Evolutionary conservation across 345 rosid genomes (phyloP), one percentile per base, ranked within the genome.

Genomic region (Garcia nutans): DNA sequence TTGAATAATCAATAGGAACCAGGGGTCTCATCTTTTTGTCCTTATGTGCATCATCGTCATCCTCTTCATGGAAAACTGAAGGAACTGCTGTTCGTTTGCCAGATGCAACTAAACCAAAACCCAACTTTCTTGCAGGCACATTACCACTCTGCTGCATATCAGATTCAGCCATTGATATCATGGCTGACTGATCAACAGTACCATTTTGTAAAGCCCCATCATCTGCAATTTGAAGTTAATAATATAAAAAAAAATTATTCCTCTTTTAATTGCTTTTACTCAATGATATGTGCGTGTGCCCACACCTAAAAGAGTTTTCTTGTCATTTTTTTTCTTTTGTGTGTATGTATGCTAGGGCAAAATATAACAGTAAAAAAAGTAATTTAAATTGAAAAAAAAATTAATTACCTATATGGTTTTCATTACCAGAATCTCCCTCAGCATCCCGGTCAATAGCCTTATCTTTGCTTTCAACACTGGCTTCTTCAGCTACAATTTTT

Each of bases 1-100:
- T 87, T 26, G 99, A 87, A 81, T 96, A 96, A 87, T 93, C 98
- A 77, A 96, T 89, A 62, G 99, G 99, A 83, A 93, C 98, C 84
- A 96, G 88, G 19, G 97, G 99, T 79, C 95, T 92, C 97, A 92
- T 88, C 85, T 89, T 93, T 77, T 89, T 93, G 49, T 92, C 92
- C 84, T 93, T 96, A 7, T 85, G 86, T 3, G 89, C 92, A 65
- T 93, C 99, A 33, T 94, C 97, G 68, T 93, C 99, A 73, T 95
- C 99, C 83, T 96, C 99, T 79, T 88, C 97, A 50, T 87, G 84
- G 88, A 96, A 96, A 79, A 96, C 96, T 78, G 97, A 96, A 69
- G 91, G 99, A 28, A 96, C 97, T 63, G 96, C 81, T 22, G 98
- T 85, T 77, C 97, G 85, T 77, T 91, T 96, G 73, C 98, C 99